A percentile compares a stretch with the other conserved stretches of the same genome.
These are phyloP conservation scores for Prunus yedoensis DNA, from an alignment of 331 rosid species.

Conservation along the genomic window DNA sequence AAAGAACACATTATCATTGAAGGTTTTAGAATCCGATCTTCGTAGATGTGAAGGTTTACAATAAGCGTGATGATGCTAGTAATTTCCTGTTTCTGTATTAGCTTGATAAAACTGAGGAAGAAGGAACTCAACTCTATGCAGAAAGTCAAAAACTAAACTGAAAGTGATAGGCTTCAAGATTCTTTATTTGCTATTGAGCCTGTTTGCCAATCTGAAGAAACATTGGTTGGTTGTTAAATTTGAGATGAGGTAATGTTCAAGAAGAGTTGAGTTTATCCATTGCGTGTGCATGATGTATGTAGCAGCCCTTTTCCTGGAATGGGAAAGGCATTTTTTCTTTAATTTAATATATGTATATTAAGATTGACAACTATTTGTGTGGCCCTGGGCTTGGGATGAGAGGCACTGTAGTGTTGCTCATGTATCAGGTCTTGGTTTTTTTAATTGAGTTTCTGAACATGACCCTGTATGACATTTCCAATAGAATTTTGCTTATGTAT, in stretches of 20 bases:
- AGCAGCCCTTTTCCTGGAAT: too few species aligned
- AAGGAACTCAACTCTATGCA: neutral
- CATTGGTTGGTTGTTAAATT: neutral
- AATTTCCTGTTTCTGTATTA: neutral
- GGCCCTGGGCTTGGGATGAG: constrained; percentile 3
- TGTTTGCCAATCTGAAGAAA: neutral
- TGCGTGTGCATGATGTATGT: too few species aligned
- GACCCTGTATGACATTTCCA: neutral
- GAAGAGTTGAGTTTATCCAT: neutral
- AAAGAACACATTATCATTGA: neutral
- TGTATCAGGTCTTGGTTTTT: neutral
- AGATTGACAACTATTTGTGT: neutral
- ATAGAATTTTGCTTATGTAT: neutral
- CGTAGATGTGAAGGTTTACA: neutral
- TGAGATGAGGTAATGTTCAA: neutral
- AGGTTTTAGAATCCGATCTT: neutral
- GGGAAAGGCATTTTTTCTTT: too few species aligned
- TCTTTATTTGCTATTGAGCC: neutral
- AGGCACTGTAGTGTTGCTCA: constrained; percentile 5
- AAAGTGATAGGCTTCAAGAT: neutral
- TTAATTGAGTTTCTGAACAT: neutral
- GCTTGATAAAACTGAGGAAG: neutral
- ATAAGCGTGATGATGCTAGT: neutral
- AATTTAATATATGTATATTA: neutral
- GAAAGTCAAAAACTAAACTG: neutral